These are phyloP conservation scores for Vinca major DNA, from an alignment of 305 asterid species.

Conservation along the genomic window DNA sequence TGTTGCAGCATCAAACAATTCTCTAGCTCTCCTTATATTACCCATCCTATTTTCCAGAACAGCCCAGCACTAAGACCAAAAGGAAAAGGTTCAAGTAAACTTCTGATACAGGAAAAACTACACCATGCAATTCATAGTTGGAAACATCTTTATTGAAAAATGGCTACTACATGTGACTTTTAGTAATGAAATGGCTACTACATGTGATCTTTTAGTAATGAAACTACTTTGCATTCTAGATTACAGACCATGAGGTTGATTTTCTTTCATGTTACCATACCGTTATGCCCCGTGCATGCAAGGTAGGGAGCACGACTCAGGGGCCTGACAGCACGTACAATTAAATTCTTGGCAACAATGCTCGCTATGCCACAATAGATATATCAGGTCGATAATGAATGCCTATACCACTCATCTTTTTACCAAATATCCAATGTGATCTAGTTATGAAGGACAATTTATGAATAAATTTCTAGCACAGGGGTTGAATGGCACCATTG, in stretches of 20 bases:
- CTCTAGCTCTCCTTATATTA: slow-evolving; percentile 69
- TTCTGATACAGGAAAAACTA: slow-evolving; percentile 8
- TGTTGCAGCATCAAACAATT: slow-evolving; percentile 83
- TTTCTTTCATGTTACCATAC: not conserved
- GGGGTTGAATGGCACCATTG: not conserved
- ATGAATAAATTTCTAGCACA: not conserved
- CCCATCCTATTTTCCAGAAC: slow-evolving; percentile 86
- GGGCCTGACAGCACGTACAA: no score
- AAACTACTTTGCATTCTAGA: no score
- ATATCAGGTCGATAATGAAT: no score
- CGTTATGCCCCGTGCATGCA: no score
- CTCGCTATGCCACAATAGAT: no score
- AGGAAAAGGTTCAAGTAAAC: slow-evolving; percentile 19
- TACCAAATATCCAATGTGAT: not conserved
- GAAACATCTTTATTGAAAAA: not conserved
- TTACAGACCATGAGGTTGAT: not conserved
- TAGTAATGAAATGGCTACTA: no score
- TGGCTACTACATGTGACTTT: no score
- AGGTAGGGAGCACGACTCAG: no score
- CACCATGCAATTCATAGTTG: not conserved
- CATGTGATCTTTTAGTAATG: not conserved
- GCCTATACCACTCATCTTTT: no score
- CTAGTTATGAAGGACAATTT: not conserved
- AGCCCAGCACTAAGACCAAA: slow-evolving; percentile 78
- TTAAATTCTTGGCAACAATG: no score